Evolutionary conservation across 768 basidiomycete genomes (phyloP).

Genomic region (Boletus rubroflammeus): DNA sequence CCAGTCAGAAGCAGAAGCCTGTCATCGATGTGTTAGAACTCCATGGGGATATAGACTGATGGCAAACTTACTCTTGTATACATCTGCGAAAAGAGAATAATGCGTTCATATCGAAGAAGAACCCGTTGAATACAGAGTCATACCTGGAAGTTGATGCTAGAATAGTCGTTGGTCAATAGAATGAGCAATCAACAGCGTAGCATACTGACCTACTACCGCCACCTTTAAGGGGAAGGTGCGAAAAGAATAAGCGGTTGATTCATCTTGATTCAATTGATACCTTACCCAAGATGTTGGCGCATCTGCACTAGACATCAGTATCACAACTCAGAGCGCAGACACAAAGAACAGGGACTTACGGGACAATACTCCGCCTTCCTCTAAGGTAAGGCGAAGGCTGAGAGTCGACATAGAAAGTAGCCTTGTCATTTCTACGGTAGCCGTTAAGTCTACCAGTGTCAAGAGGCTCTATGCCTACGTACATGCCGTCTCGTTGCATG

Average conservation of each 20-base stretch:
- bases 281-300: constrained; percentile 60
- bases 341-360: constrained; percentile 39
- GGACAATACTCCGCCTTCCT: constrained; percentile 64
- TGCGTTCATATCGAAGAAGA: neutral
- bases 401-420: constrained; percentile 67
- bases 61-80: constrained; percentile 50
- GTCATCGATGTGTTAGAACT: neutral
- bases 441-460: neutral
- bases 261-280: neutral
- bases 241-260: neutral
- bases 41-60: neutral
- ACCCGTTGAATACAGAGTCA: neutral
- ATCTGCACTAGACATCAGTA: constrained; percentile 35
- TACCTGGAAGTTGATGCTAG: constrained; percentile 66
- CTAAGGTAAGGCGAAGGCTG: constrained; percentile 54
- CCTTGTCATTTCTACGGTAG: constrained; percentile 63
- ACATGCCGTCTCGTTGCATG: constrained; percentile 70
- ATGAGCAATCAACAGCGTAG: neutral
- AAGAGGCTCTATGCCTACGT: constrained; percentile 21
- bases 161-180: constrained; percentile 1
- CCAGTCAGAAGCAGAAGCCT: constrained; percentile 72
- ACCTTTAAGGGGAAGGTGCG: constrained; percentile 27
- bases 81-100: constrained; percentile 39
- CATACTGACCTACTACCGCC: constrained; percentile 50
- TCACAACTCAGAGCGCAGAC: neutral